Evolutionary conservation across 2,329 filamentous ascomycete genomes (phyloP).

Genomic region (Colletotrichum gloeosporioides): DNA sequence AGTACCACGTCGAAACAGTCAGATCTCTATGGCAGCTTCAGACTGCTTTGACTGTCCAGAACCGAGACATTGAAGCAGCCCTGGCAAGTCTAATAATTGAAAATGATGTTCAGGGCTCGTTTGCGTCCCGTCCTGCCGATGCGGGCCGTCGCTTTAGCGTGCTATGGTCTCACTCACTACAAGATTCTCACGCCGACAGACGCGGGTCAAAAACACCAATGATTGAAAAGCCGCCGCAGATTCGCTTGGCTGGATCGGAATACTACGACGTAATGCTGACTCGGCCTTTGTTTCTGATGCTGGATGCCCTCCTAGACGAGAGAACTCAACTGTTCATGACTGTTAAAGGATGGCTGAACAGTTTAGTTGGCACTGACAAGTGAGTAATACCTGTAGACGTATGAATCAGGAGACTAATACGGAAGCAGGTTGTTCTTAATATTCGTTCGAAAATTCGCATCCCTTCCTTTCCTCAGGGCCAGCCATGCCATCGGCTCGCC

Average conservation of each 20-base stretch:
- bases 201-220: constrained; percentile 44
- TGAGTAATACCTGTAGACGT: constrained; percentile 35
- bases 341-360: constrained; percentile 81
- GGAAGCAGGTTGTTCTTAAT: constrained; percentile 61
- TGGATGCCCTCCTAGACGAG: constrained; percentile 79
- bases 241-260: constrained; percentile 59
- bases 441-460: constrained; percentile 63
- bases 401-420: background rate
- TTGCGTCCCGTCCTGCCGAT: constrained; percentile 58
- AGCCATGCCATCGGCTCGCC: constrained; percentile 27
- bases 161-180: constrained; percentile 81
- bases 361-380: constrained; percentile 67
- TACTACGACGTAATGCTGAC: constrained; percentile 78
- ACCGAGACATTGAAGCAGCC: constrained; percentile 81
- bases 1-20: constrained; percentile 93
- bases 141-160: constrained; percentile 73
- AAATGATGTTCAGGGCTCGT: constrained; percentile 51
- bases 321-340: constrained; percentile 77
- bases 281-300: constrained; percentile 79
- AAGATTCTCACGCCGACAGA: constrained; percentile 52
- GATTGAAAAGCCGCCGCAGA: constrained; percentile 36
- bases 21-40: constrained; percentile 88
- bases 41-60: constrained; percentile 67
- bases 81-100: constrained; percentile 73
- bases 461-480: constrained; percentile 56